Conservation (phyloP, 208 protist species). For the Crithidia sp. region DNA sequence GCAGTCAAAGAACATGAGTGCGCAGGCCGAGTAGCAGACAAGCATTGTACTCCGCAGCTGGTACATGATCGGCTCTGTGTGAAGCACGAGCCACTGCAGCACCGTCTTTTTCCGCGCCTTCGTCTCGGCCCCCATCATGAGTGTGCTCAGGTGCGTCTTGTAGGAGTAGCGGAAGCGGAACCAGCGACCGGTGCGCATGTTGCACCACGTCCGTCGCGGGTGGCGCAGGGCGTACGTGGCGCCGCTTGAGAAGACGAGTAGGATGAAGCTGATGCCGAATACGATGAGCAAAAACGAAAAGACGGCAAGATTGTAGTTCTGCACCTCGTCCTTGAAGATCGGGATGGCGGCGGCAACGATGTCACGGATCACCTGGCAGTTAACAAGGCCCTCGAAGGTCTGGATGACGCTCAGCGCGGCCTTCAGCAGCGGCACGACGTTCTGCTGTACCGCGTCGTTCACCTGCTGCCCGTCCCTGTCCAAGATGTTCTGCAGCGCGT, state of each 20-base stretch:
- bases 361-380: slow-evolving; percentile 43
- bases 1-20: slow-evolving; percentile 43
- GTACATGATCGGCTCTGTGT: slow-evolving; percentile 34
- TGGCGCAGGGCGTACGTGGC: slow-evolving; percentile 23
- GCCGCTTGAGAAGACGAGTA: slow-evolving; percentile 8
- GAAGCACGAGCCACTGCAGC: slow-evolving; percentile 16
- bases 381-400: slow-evolving; percentile 30
- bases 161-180: slow-evolving; percentile 52
- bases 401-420: slow-evolving; percentile 17
- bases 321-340: slow-evolving; percentile 24
- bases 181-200: slow-evolving; percentile 42
- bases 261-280: slow-evolving; percentile 29
- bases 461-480: slow-evolving; percentile 14
- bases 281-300: slow-evolving; percentile 38
- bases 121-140: slow-evolving; percentile 5
- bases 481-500: slow-evolving; percentile 26
- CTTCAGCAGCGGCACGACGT: slow-evolving; percentile 30
- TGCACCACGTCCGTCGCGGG: slow-evolving; percentile 40
- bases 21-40: slow-evolving; percentile 32
- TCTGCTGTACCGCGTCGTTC: slow-evolving; percentile 6
- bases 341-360: slow-evolving; percentile 31
- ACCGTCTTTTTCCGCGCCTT: not conserved
- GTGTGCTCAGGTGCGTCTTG: slow-evolving; percentile 29
- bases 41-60: slow-evolving; percentile 25
- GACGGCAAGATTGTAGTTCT: slow-evolving; percentile 34